phyloP scores from a whole-genome alignment of 352 stramenopile species.

The Phytopythium mirpurense region DNA sequence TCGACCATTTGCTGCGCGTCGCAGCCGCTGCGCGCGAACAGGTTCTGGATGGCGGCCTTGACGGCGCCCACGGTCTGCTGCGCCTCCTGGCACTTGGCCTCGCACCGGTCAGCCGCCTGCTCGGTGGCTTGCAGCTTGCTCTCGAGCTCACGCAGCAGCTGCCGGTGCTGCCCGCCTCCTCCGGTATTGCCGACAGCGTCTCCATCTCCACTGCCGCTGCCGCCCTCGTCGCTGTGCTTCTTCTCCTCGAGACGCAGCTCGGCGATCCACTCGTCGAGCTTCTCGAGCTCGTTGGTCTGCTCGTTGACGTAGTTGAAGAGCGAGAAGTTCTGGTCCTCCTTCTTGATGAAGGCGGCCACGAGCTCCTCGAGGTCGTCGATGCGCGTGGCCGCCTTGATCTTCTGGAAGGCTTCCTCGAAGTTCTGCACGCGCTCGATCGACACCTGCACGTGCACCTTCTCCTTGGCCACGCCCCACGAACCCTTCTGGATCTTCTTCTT shows the following conservation, averaged over 20 bases:
- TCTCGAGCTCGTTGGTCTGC: constrained; percentile 92
- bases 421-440: constrained; percentile 90
- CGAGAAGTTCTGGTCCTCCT: constrained; percentile 96
- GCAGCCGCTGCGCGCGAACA: constrained; percentile 83
- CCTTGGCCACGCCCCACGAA: constrained; percentile 77
- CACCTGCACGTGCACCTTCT: constrained; percentile 86
- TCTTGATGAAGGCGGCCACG: constrained; percentile 92
- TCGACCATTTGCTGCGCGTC: constrained; percentile 78
- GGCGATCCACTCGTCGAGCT: constrained; percentile 81
- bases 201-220: constrained; percentile 56
- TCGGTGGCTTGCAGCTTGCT: constrained; percentile 70
- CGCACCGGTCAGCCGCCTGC: constrained; percentile 85
- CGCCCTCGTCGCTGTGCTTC: constrained; percentile 75
- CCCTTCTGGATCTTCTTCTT: constrained; percentile 73
- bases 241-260: constrained; percentile 77
- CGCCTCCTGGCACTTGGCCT: constrained; percentile 85
- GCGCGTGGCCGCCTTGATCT: constrained; percentile 91
- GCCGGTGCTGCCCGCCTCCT: constrained; percentile 81
- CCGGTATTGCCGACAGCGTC: background rate
- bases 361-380: constrained; percentile 92
- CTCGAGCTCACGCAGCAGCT: constrained; percentile 88
- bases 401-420: constrained; percentile 94
- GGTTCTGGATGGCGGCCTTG: constrained; percentile 73
- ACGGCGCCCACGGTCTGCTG: constrained; percentile 88
- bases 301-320: constrained; percentile 96